phyloP scores from a whole-genome alignment of 352 stramenopile genomes.

The Globisporangium barbulae region DNA sequence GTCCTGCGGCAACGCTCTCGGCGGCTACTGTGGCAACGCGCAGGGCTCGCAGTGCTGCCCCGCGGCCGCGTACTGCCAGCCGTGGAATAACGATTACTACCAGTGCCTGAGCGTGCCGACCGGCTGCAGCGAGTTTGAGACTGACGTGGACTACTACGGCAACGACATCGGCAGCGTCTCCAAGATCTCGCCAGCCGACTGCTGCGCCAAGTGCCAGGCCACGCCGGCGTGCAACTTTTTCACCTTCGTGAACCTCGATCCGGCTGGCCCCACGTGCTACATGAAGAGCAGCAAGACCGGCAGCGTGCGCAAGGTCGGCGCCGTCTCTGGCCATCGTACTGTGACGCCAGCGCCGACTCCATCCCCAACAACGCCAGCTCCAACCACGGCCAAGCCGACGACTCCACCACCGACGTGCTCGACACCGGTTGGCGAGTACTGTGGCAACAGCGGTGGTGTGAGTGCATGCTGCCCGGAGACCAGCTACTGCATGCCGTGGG shows the following conservation, averaged over 20 bases:
- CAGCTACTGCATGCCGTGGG: constrained; percentile 46
- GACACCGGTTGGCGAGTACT: constrained; percentile 27
- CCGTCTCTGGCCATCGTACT: constrained; percentile 24
- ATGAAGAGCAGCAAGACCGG: constrained; percentile 33
- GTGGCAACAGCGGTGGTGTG: constrained; percentile 28
- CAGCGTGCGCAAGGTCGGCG: constrained; percentile 22
- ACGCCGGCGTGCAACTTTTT: constrained; percentile 35
- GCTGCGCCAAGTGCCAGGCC: constrained; percentile 27
- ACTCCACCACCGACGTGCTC: background rate
- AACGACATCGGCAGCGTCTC: constrained; percentile 33
- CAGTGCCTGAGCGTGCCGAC: constrained; percentile 39
- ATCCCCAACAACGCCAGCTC: background rate
- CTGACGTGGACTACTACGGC: constrained; percentile 47
- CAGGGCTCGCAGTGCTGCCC: constrained; percentile 36
- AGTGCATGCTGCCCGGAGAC: constrained; percentile 30
- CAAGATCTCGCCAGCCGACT: constrained; percentile 29
- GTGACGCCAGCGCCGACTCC: background rate
- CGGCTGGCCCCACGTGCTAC: constrained; percentile 35
- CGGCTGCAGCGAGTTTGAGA: constrained; percentile 35
- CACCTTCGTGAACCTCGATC: constrained; percentile 44
- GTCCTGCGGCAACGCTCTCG: constrained; percentile 23
- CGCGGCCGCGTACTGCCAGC: constrained; percentile 37
- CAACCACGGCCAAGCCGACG: background rate
- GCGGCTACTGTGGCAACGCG: constrained; percentile 40
- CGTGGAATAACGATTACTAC: constrained; percentile 51